phyloP scores from a whole-genome alignment of 345 rosid genomes.

The Salix caprea region DNA sequence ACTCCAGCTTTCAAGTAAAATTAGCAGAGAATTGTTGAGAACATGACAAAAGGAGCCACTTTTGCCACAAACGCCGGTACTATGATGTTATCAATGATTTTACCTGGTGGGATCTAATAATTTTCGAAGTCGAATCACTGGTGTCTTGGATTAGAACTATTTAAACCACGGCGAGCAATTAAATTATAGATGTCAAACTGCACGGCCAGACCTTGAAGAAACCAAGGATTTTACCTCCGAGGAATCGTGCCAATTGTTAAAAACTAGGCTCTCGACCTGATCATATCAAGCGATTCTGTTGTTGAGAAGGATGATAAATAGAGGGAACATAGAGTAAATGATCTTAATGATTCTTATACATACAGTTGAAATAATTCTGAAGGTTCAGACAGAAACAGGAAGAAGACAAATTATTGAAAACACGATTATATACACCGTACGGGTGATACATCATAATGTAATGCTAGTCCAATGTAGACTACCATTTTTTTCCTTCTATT shows the following conservation, averaged over 20 bases:
- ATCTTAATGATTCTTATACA: not conserved
- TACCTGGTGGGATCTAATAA: not conserved
- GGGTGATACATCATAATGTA: conserved; percentile 17
- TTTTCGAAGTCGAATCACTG: not conserved
- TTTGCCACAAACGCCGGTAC: not conserved
- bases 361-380: not conserved
- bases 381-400: not conserved
- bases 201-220: not conserved
- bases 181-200: not conserved
- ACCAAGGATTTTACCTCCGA: not conserved
- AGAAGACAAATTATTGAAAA: not conserved
- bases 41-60: not conserved
- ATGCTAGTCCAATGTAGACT: conserved; percentile 46
- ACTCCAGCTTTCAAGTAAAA: not conserved
- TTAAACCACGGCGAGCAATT: not conserved
- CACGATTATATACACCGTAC: conserved; percentile 17
- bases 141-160: not conserved
- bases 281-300: not conserved
- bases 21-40: not conserved
- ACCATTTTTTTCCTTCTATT: conserved; percentile 2
- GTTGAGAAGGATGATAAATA: not conserved
- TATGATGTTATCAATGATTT: not conserved
- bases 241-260: not conserved
- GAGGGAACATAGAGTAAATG: not conserved
- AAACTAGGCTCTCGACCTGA: not conserved